phyloP scores from a whole-genome alignment of 106 monocot genomes.

The Apostasia ramifera region DNA sequence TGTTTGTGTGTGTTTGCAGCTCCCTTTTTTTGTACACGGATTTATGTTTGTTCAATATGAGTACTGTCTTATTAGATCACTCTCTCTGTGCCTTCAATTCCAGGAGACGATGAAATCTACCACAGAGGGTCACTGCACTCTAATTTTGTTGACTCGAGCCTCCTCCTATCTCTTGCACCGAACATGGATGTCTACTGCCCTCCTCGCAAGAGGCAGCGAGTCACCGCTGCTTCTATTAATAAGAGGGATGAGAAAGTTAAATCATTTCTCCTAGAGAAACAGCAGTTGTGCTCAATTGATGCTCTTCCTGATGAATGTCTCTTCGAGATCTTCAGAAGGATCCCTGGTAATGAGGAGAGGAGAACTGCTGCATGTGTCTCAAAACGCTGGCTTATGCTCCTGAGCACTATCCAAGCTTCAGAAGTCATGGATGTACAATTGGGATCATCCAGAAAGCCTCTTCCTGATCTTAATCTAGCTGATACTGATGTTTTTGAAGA shows the following conservation, averaged over 20 bases:
- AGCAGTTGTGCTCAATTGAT: constrained; percentile 36
- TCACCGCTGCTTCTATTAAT: constrained; percentile 3
- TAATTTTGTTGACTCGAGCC: background rate
- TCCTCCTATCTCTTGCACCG: constrained; percentile 6
- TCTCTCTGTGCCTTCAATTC: too few relatives aligned
- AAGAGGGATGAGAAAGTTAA: background rate
- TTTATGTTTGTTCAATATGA: too few relatives aligned
- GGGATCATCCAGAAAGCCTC: constrained; percentile 1
- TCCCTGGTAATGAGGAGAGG: constrained; percentile 36
- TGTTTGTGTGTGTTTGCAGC: too few relatives aligned
- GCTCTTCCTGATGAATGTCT: constrained; percentile 82
- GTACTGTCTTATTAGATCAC: too few relatives aligned
- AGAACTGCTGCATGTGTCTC: constrained; percentile 68
- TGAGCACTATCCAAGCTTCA: constrained; percentile 41
- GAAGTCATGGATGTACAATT: background rate
- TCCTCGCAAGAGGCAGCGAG: constrained; percentile 9
- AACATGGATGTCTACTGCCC: constrained; percentile 3
- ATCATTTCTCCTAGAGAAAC: background rate
- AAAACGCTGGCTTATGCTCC: constrained; percentile 70
- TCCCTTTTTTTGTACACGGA: too few relatives aligned
- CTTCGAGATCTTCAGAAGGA: constrained; percentile 72
- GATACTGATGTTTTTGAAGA: background rate
- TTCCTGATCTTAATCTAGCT: constrained; percentile 40
- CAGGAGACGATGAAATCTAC: constrained; percentile 1
- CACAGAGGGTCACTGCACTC: background rate